Evolutionary conservation across 2,329 filamentous ascomycete genomes (phyloP), one percentile per base, ranked within the genome.

Genomic region (Botrytis deweyae): DNA sequence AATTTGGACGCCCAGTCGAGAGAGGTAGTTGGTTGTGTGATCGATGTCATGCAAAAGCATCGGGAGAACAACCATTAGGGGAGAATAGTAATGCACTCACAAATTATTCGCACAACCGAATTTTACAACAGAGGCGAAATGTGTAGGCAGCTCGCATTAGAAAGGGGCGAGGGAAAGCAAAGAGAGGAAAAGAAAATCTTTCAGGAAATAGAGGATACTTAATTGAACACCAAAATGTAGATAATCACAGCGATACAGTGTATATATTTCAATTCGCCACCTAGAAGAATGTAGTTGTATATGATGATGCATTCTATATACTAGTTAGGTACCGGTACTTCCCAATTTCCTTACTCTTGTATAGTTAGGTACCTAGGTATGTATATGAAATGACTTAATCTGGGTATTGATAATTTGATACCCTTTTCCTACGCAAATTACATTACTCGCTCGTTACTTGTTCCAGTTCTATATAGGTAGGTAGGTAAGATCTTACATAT

Each of bases 1-100:
- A 58, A 9, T 58, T 25, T 16, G 7, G 29, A 29, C 66, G 66
- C 66, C 10, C n/a, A 14, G 40, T 68, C 36, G 25, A 33, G 18
- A 68, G 40, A 58, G 66, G 66, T 3, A 68, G n/a, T 33, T 68
- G 66, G 66, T 33, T 68, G 22, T 68, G 66, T 42, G 49, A 68
- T 58, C 25, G 49, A 20, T 68, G 66, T 25, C 16, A 68, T 58
- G 6, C 33, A 33, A 58, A n/a, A 33, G 36, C 36, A 29, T 42
- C n/a, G 20, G 16, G 38, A 18, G n/a, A 38, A 33, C 46, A 55
- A 55, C 5, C 9, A 3, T 10, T 3, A 16, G 46, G 14, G 25
- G 9, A 20, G 25, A 29, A 16, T 6, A n/a, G n/a, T 22, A 25
- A 14, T 58, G 16, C 18, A 4, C 10, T 49, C 9, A 25, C 9